Percentiles rank a stretch among this genome's conserved stretches.
Evolutionary conservation across 148 eudicot genomes (phyloP).

Genomic region (Simmondsia chinensis): DNA sequence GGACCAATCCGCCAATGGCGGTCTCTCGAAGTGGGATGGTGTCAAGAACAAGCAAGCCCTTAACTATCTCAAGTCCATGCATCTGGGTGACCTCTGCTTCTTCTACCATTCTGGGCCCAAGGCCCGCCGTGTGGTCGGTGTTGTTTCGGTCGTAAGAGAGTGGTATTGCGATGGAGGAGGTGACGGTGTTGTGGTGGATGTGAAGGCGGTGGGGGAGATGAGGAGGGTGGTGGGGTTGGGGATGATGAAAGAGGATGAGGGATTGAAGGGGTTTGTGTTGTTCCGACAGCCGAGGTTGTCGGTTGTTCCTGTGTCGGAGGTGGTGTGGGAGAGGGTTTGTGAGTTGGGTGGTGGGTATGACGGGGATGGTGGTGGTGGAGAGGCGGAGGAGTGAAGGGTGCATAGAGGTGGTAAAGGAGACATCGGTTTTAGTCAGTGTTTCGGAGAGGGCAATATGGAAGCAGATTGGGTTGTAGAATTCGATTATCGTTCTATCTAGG

Average conservation of each 20-base stretch:
- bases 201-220: constrained; percentile 77
- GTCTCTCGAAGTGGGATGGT: constrained; percentile 78
- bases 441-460: neutral
- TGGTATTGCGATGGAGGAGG: constrained; percentile 45
- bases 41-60: constrained; percentile 88
- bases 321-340: constrained; percentile 56
- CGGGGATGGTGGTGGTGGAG: constrained; percentile 19
- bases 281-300: constrained; percentile 78
- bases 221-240: constrained; percentile 48
- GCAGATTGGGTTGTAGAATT: too few relatives aligned
- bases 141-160: constrained; percentile 55
- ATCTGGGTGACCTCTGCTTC: constrained; percentile 56
- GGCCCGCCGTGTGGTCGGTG: constrained; percentile 69
- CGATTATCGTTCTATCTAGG: too few relatives aligned
- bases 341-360: constrained; percentile 74
- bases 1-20: constrained; percentile 62
- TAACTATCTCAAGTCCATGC: constrained; percentile 67
- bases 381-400: constrained; percentile 22
- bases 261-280: constrained; percentile 47
- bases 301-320: constrained; percentile 55
- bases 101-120: constrained; percentile 83
- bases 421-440: neutral
- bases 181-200: constrained; percentile 63
- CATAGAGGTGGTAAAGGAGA: constrained; percentile 13
- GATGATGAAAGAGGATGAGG: constrained; percentile 60